Conservation (phyloP, 495 filamentous ascomycete genomes). For the Penicillium dipodomyicola region DNA sequence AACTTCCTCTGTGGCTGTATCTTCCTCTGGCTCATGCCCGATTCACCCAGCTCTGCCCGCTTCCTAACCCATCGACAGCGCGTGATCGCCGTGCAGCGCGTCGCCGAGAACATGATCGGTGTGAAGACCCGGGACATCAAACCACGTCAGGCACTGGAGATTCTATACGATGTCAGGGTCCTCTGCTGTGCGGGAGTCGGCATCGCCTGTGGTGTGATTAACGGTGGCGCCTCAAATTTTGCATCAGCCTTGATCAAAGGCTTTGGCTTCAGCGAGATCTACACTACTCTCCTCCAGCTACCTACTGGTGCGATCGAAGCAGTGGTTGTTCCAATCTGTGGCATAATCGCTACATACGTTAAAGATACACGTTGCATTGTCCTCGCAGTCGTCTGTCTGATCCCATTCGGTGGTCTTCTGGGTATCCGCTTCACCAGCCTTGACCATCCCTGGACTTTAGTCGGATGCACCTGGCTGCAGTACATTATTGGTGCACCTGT, state of each 20-base stretch:
- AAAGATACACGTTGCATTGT: constrained; percentile 45
- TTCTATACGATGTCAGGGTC: constrained; percentile 41
- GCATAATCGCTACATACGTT: constrained; percentile 39
- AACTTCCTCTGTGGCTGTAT: constrained; percentile 45
- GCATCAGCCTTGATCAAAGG: constrained; percentile 47
- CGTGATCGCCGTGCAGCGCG: constrained; percentile 41
- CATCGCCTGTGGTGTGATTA: constrained; percentile 43
- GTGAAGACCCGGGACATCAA: constrained; percentile 43
- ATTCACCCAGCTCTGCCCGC: constrained; percentile 41
- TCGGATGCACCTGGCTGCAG: constrained; percentile 54
- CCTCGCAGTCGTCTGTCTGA: constrained; percentile 33
- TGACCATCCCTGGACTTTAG: constrained; percentile 48
- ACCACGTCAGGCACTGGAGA: constrained; percentile 37
- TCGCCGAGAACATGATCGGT: constrained; percentile 51
- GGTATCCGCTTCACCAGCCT: constrained; percentile 44
- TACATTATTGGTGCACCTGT: constrained; percentile 45
- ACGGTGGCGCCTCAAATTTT: constrained; percentile 48
- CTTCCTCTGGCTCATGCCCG: constrained; percentile 42
- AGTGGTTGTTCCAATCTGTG: constrained; percentile 36
- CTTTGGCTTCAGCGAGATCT: constrained; percentile 36
- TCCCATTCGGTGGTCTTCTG: constrained; percentile 40
- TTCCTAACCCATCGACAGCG: constrained; percentile 45
- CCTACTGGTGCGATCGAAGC: constrained; percentile 48
- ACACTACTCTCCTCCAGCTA: constrained; percentile 46
- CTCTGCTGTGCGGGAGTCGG: constrained; percentile 36